Evolutionary conservation across 768 basidiomycete species (phyloP), one percentile per base, ranked within the genome.

Genomic region (Tricholoma bakamatsutake): DNA sequence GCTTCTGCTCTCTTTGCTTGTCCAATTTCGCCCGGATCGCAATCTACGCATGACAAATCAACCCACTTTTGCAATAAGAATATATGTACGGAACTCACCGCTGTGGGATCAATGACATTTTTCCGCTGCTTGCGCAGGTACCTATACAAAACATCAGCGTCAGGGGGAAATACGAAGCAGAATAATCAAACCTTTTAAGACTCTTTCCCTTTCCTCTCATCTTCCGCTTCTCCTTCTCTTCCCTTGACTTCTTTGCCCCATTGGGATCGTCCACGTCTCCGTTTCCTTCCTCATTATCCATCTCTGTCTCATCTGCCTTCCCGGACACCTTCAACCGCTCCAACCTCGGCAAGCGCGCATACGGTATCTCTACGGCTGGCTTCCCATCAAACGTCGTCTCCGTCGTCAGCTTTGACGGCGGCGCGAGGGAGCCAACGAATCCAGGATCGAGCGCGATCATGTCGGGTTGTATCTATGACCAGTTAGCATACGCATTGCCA

Each of bases 121-220:
- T 95, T 93, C 67, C 92, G 83, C 70, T 96, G 90, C 75, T 94
- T 97, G 64, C 90, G 80, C 59, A 97, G 69, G 68, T 84, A 89
- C 46, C 80, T 82, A 50, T 27, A 11, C 46, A 1, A 18, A 50
- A 13, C 17, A 42, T 51, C 12, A 34, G 10, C 37, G 30, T 40
- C 21, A 33, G n/a, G 30, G 39, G 43, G 31, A 11, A 2, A 3
- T 48, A n/a, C 13, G 33, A 15, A 40, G 30, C 21, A 8, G 17
- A 33, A 48, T 7, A 45, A 7, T 64, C 66, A 64, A 63, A 84
- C 76, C 93, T 77, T 70, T 93, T 96, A 66, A 94, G 66, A 67
- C 84, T 88, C 78, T 92, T 93, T 24, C 82, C 83, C 67, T 87
- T 93, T 13, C 94, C 93, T 33, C 93, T 81, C 87, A 90, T 92